These are phyloP conservation scores for Truncatella angustata DNA, from an alignment of 2,329 filamentous ascomycete genomes.

Conservation along the genomic window DNA sequence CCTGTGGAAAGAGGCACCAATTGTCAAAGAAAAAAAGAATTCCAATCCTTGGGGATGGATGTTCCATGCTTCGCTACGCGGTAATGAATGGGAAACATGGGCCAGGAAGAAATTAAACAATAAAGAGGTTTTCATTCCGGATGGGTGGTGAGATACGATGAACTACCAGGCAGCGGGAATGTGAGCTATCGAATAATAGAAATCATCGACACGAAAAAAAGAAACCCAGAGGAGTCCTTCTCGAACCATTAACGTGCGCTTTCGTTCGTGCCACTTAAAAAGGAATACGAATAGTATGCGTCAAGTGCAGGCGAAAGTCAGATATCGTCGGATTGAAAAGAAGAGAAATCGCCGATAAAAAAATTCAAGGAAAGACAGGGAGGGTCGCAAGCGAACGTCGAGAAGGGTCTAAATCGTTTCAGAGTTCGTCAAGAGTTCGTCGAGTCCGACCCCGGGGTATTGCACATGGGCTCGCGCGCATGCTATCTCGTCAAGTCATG, in stretches of 20 bases:
- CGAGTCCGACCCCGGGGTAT: slow-evolving; percentile 16
- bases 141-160: too few species aligned
- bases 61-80: not conserved
- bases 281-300: not conserved
- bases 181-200: not conserved
- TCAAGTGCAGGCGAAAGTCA: not conserved
- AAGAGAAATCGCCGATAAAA: slow-evolving; percentile 4
- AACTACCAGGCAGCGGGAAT: too few species aligned
- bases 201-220: slow-evolving; percentile 9
- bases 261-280: too few species aligned
- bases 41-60: not conserved
- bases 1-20: not conserved
- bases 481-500: slow-evolving; percentile 8
- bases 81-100: not conserved
- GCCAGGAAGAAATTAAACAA: slow-evolving; percentile 8
- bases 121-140: too few species aligned
- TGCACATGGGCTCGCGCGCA: slow-evolving; percentile 10
- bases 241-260: not conserved
- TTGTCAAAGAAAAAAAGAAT: slow-evolving; percentile 5
- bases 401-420: slow-evolving; percentile 29
- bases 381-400: slow-evolving; percentile 30
- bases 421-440: slow-evolving; percentile 28
- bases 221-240: not conserved
- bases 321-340: not conserved
- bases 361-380: not conserved